Base-by-base conservation (phyloP, 2,329 filamentous ascomycete species). In the Cryphonectria naterciae region DNA sequence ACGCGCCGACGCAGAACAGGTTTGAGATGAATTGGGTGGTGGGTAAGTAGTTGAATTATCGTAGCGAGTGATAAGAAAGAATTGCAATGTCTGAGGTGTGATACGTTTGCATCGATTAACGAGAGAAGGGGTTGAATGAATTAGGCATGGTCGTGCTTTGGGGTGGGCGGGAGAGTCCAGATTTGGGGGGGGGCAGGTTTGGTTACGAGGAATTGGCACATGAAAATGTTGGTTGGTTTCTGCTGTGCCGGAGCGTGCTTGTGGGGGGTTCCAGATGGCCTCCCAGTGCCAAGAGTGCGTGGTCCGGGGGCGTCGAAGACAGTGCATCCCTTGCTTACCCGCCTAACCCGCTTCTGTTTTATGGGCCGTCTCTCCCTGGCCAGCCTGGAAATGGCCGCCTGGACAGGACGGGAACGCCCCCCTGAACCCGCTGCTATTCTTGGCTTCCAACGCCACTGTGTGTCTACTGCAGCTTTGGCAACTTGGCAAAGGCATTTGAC, bases 11-110 rank as follows among this genome's bases (percentile, higher is more conserved):
- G 39, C n/a, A 60, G 49, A 49, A 49, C 46, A 41, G 49, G 22
- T 13, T 65, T 35, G 63, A 15, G 43, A 49, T 35, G 41, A 25
- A 35, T 41, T 62, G 37, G 63, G 28, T 37, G 32, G 32, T 60
- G 56, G 6, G 60, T 37, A 61, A 19, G 35, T 11, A 46, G n/a
- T 5, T 28, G 4, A 4, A 17, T 28, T 56, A 43, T 63, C 61
- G 63, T 52, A 69, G 67, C 67, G 62, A 69, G 67, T 72, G 67
- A 63, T 63, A 63, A 58, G 56, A 69, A 69, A 62, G 61, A 28
- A 62, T n/a, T 68, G 32, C 43, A 54, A 35, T 28, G 39, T 37
- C 22, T 43, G 39, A 41, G 11, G 37, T 32, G 19, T 46, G 37
- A 28, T 58, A 32, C 54, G 54, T 58, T 58, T 35, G 54, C 54